Conservation (phyloP, 164 flowering plant genomes). For the Berberis thunbergii region DNA sequence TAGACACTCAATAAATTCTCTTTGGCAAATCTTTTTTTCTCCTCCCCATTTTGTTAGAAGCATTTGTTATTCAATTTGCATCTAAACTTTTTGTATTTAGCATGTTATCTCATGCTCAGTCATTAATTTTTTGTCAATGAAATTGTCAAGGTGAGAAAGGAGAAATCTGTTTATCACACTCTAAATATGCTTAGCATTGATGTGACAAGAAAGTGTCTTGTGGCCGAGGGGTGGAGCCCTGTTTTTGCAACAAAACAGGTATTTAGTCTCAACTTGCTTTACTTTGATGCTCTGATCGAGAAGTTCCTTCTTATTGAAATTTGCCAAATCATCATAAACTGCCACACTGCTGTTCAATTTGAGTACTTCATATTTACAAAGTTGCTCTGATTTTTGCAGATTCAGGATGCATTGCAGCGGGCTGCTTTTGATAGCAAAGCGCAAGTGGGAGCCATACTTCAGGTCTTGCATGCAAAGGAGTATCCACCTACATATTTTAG, state of each 20-base stretch:
- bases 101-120: neutral
- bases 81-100: neutral
- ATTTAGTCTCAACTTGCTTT: neutral
- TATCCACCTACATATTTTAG: slow-evolving; percentile 80
- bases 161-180: slow-evolving; percentile 79
- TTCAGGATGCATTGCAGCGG: slow-evolving; percentile 64
- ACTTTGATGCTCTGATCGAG: neutral
- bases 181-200: slow-evolving; percentile 96
- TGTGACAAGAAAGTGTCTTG: slow-evolving; percentile 95
- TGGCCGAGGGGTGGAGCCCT: slow-evolving; percentile 98
- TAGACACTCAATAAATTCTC: neutral
- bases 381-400: slow-evolving; percentile 37
- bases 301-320: neutral
- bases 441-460: slow-evolving; percentile 80
- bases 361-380: slow-evolving; percentile 1
- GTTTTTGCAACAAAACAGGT: slow-evolving; percentile 81
- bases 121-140: neutral
- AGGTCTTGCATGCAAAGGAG: slow-evolving; percentile 62
- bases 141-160: slow-evolving; percentile 71
- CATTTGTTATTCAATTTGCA: too few relatives aligned
- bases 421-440: slow-evolving; percentile 77
- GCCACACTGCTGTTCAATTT: neutral
- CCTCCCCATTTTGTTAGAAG: neutral
- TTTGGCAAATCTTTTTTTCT: neutral
- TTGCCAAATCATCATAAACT: neutral